These are phyloP conservation scores for Cryphonectria japonica DNA, from an alignment of 2,329 filamentous ascomycete genomes.

Conservation along the genomic window DNA sequence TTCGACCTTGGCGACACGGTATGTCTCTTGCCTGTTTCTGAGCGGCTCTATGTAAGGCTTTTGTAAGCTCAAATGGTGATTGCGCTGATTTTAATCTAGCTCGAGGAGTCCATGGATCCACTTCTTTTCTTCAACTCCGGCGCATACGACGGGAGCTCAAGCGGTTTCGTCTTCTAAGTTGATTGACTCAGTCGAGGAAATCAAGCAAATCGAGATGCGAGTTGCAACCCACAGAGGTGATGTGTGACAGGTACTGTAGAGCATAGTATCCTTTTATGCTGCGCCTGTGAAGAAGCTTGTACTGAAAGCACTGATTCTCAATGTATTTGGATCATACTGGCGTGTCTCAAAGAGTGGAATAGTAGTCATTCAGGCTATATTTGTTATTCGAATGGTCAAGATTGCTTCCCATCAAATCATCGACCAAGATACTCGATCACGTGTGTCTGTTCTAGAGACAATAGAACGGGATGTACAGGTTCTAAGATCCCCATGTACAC, in stretches of 20 bases:
- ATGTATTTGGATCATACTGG: not conserved
- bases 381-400: not conserved
- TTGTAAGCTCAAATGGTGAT: not conserved
- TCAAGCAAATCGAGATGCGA: not conserved
- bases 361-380: not conserved
- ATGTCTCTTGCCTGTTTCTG: not conserved
- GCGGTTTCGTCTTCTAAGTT: not conserved
- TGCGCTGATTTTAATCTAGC: not conserved
- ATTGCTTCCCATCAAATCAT: not conserved
- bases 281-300: not conserved
- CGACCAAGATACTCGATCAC: not conserved
- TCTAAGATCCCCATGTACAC: not conserved
- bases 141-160: not conserved
- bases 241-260: not conserved
- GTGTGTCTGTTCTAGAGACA: not conserved
- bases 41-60: not conserved
- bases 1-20: constrained; percentile 11
- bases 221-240: not conserved
- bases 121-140: not conserved
- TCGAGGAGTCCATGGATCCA: not conserved
- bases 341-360: not conserved
- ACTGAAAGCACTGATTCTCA: not conserved
- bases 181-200: not conserved
- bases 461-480: not conserved
- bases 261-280: not conserved